Percentiles rank a stretch among this genome's conserved stretches.
These are phyloP conservation scores for Antitrichia curtipendula DNA, from an alignment of 225 moss, liverwort and hornwort species.

Conservation along the genomic window DNA sequence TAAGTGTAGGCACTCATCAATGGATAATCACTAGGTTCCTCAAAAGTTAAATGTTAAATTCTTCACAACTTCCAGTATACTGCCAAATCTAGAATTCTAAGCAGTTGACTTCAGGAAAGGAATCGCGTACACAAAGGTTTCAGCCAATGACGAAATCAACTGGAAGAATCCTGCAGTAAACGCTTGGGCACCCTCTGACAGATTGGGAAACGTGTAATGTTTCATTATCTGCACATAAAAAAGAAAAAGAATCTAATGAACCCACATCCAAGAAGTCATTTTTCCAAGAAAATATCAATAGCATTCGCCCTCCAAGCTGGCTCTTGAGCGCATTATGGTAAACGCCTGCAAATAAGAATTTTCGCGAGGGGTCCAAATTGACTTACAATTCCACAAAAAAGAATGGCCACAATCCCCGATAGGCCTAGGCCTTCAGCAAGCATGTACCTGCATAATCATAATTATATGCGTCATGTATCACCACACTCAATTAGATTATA, in stretches of 20 bases:
- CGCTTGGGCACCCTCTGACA: slow-evolving; percentile 83
- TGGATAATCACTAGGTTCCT: not conserved
- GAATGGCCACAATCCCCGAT: slow-evolving; percentile 93
- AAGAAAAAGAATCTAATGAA: not conserved
- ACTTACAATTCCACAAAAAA: slow-evolving; percentile 97
- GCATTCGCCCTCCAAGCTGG: not conserved
- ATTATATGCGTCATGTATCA: not conserved
- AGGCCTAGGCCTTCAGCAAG: slow-evolving; percentile 94
- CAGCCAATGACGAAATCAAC: slow-evolving; percentile 93
- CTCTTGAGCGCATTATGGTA: not conserved
- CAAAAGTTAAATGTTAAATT: not conserved
- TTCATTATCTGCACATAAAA: slow-evolving; percentile 75
- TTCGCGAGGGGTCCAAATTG: not conserved
- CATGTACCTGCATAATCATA: slow-evolving; percentile 62
- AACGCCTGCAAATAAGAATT: not conserved
- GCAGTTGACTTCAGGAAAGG: not conserved
- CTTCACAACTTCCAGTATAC: not conserved
- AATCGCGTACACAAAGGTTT: slow-evolving; percentile 74
- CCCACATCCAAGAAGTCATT: not conserved
- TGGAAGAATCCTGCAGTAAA: slow-evolving; percentile 92
- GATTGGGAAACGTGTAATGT: slow-evolving; percentile 93
- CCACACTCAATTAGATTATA: not conserved
- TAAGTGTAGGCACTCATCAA: not conserved
- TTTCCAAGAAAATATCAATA: not conserved
- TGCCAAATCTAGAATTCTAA: not conserved